Evolutionary conservation across 768 basidiomycete species (phyloP).

Genomic region (Agaricus sinodeliciosus): DNA sequence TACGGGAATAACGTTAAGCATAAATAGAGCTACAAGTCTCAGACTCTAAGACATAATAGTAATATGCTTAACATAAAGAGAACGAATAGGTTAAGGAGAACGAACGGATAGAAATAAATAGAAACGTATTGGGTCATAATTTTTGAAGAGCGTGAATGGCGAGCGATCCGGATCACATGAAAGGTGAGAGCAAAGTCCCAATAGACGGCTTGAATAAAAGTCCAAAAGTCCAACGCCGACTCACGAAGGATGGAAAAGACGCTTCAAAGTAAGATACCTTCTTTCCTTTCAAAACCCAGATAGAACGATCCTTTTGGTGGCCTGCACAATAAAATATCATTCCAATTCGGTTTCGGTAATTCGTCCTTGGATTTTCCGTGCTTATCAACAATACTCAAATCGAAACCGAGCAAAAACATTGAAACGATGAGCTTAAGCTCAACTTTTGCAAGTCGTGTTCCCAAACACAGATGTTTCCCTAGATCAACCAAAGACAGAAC

Average conservation of each 20-base stretch:
- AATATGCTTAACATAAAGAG: background rate
- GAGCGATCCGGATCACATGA: background rate
- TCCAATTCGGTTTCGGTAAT: constrained; percentile 68
- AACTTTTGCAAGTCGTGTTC: constrained; percentile 67
- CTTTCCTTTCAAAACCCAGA: constrained; percentile 39
- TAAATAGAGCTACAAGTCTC: background rate
- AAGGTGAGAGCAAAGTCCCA: background rate
- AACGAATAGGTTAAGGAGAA: background rate
- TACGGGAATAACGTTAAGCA: constrained; percentile 9
- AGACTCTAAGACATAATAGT: background rate
- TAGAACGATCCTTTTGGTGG: constrained; percentile 50
- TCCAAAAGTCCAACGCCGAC: background rate
- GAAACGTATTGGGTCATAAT: background rate
- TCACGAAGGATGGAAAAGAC: background rate
- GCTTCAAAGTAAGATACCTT: constrained; percentile 26
- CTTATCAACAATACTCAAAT: constrained; percentile 50
- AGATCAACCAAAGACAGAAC: constrained; percentile 9
- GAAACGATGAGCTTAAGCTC: constrained; percentile 68
- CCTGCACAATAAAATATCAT: constrained; percentile 64
- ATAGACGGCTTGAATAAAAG: background rate
- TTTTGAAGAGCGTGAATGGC: background rate
- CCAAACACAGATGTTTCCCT: constrained; percentile 70
- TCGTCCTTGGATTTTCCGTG: constrained; percentile 36
- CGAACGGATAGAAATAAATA: background rate
- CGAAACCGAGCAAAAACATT: constrained; percentile 60